Percentiles rank a stretch among this genome's conserved stretches.
phyloP scores from a whole-genome alignment of 1,284 basidiomycete genomes.

The Ustanciosporium gigantosporum region DNA sequence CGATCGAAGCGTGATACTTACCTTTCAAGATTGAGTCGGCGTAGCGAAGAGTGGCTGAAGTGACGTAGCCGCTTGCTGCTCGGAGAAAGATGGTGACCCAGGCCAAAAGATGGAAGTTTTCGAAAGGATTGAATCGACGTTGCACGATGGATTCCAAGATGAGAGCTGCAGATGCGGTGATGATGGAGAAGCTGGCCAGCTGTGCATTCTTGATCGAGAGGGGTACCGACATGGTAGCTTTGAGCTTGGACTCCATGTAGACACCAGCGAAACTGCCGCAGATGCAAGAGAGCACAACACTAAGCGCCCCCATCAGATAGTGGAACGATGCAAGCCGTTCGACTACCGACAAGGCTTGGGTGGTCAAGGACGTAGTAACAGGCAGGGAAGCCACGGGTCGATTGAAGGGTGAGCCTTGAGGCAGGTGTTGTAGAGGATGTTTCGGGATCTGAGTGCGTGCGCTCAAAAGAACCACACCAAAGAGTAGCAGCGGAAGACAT shows the following conservation, averaged over 20 bases:
- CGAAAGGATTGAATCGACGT: conserved; percentile 6
- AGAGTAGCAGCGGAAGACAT: conserved; percentile 14
- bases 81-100: conserved; percentile 24
- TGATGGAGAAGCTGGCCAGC: conserved; percentile 15
- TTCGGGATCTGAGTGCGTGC: conserved; percentile 6
- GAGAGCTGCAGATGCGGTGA: conserved; percentile 13
- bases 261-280: conserved; percentile 32
- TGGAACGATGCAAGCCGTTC: conserved; percentile 2
- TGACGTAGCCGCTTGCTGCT: conserved; percentile 19
- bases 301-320: conserved; percentile 1
- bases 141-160: not conserved
- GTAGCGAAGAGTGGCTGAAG: conserved; percentile 25
- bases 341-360: conserved; percentile 5
- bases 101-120: conserved; percentile 14
- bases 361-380: not conserved
- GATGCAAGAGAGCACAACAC: conserved; percentile 22
- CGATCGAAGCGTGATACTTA: too few relatives aligned
- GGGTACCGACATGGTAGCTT: conserved; percentile 25
- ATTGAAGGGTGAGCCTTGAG: not conserved
- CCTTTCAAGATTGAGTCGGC: conserved; percentile 37
- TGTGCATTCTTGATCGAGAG: conserved; percentile 31
- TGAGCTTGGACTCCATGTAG: conserved; percentile 27
- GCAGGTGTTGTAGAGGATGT: not conserved
- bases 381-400: not conserved
- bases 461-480: conserved; percentile 11